phyloP scores from a whole-genome alignment of 129 eudicot genomes.

The Heracleum sosnowskyi region DNA sequence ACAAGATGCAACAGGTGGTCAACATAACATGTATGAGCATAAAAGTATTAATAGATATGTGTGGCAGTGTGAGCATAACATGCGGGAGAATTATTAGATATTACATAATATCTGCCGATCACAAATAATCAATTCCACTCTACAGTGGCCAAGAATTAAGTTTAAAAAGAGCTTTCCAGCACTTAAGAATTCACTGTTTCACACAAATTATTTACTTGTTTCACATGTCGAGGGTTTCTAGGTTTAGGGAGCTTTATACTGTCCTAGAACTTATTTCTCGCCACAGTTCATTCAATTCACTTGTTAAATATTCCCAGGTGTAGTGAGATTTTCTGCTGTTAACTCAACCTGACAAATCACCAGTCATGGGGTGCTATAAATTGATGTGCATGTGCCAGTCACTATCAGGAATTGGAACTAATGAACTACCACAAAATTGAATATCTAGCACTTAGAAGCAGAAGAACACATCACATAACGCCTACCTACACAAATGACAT shows the following conservation, averaged over 20 bases:
- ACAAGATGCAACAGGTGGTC: neutral
- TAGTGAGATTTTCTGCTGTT: neutral
- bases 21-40: constrained; percentile 3
- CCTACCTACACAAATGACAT: neutral
- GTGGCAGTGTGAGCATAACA: neutral
- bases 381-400: too few relatives aligned
- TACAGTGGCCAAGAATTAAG: neutral
- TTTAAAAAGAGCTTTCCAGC: neutral
- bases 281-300: neutral
- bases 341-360: neutral
- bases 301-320: neutral
- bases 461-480: neutral
- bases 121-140: neutral
- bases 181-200: neutral
- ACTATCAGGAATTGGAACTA: neutral
- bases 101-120: neutral
- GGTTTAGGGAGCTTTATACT: neutral
- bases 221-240: neutral
- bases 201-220: neutral
- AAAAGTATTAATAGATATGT: neutral
- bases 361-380: neutral
- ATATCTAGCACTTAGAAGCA: neutral
- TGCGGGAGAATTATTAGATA: neutral
- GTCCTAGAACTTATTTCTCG: neutral
- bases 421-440: neutral